Percentiles rank a stretch among this genome's conserved stretches.
Evolutionary conservation across 768 basidiomycete species (phyloP).

Genomic region (Leccinum variicolor): DNA sequence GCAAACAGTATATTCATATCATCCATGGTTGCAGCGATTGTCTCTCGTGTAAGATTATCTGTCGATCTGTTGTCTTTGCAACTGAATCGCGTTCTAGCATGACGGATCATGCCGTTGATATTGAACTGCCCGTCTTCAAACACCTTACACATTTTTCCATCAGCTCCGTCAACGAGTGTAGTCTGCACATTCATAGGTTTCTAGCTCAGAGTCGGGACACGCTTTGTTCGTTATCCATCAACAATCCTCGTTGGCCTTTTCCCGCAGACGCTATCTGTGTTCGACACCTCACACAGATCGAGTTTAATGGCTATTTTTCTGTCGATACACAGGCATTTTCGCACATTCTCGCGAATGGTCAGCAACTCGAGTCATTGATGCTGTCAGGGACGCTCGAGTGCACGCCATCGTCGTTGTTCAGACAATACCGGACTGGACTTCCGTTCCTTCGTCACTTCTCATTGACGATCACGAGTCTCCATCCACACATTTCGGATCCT

Average conservation of each 20-base stretch:
- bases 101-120: conserved; percentile 42
- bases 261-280: conserved; percentile 51
- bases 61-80: background rate
- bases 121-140: conserved; percentile 47
- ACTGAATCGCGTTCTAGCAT: conserved; percentile 13
- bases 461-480: conserved; percentile 45
- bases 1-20: conserved; percentile 47
- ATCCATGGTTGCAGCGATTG: conserved; percentile 52
- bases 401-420: conserved; percentile 48
- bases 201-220: conserved; percentile 49
- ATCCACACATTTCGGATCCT: conserved; percentile 45
- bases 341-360: conserved; percentile 57
- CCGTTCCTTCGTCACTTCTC: conserved; percentile 68
- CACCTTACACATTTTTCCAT: conserved; percentile 60
- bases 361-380: conserved; percentile 60
- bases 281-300: conserved; percentile 61
- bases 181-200: conserved; percentile 41
- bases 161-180: conserved; percentile 41
- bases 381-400: conserved; percentile 56
- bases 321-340: conserved; percentile 48
- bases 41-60: conserved; percentile 46
- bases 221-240: conserved; percentile 52
- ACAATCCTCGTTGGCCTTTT: conserved; percentile 55
- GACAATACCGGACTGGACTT: conserved; percentile 38
- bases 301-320: conserved; percentile 58